phyloP scores from a whole-genome alignment of 148 eudicot species.

The Vaccinium darrowii region DNA sequence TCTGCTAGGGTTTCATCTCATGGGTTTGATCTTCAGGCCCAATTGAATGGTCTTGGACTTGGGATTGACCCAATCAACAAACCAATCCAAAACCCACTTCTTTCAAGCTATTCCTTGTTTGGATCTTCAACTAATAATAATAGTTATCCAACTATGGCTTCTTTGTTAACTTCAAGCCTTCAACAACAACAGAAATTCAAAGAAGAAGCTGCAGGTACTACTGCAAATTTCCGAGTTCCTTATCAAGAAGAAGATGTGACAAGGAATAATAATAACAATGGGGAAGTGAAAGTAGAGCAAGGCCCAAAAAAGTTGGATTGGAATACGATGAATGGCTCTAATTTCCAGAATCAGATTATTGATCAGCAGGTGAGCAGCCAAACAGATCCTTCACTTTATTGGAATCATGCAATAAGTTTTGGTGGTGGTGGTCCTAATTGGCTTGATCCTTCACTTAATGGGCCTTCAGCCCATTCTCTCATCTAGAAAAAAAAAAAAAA shows the following conservation, averaged over 20 bases:
- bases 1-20: constrained; percentile 23
- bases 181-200: constrained; percentile 28
- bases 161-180: constrained; percentile 38
- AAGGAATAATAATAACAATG: constrained; percentile 17
- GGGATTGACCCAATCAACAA: constrained; percentile 33
- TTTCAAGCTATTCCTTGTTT: constrained; percentile 31
- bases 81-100: constrained; percentile 31
- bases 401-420: constrained; percentile 37
- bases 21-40: constrained; percentile 39
- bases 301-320: constrained; percentile 34
- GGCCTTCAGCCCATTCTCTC: constrained; percentile 68
- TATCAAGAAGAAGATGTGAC: constrained; percentile 27
- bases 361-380: constrained; percentile 30
- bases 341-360: constrained; percentile 24
- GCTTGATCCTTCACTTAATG: constrained; percentile 63
- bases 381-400: constrained; percentile 44
- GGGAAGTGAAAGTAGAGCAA: constrained; percentile 43
- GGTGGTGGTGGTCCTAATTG: constrained; percentile 34
- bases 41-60: constrained; percentile 45
- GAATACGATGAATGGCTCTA: neutral
- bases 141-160: constrained; percentile 42
- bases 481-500: constrained; percentile 31
- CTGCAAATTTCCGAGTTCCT: constrained; percentile 26
- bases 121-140: constrained; percentile 25
- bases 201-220: constrained; percentile 4